Conservation (phyloP, 1,139 yeast genomes). For the Hyphopichia khmerensis region DNA sequence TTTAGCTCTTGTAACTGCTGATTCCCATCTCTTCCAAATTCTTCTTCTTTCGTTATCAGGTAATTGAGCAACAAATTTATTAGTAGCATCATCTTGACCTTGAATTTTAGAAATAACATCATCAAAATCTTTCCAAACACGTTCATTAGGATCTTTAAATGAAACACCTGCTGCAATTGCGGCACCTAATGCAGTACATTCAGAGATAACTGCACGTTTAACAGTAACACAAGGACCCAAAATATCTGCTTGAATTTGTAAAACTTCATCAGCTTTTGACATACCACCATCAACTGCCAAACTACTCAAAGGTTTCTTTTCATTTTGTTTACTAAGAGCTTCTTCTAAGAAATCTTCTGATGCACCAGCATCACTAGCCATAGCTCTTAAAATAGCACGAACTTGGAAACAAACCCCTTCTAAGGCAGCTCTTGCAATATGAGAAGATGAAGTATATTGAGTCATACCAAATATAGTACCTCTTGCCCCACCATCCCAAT, state of each 20-base stretch:
- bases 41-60: conserved; percentile 60
- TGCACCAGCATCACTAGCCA: conserved; percentile 79
- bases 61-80: conserved; percentile 56
- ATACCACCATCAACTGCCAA: conserved; percentile 93
- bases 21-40: conserved; percentile 77
- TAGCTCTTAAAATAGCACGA: conserved; percentile 84
- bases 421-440: conserved; percentile 89
- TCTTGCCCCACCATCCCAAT: conserved; percentile 92
- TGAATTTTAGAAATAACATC: conserved; percentile 49
- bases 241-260: conserved; percentile 93
- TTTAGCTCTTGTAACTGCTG: conserved; percentile 71
- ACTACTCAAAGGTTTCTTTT: conserved; percentile 48
- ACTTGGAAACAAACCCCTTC: conserved; percentile 97
- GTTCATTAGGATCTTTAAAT: conserved; percentile 52
- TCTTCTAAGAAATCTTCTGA: conserved; percentile 47
- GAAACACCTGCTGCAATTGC: conserved; percentile 94
- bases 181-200: conserved; percentile 95
- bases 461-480: conserved; percentile 94
- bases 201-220: conserved; percentile 76
- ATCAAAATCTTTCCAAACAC: conserved; percentile 73
- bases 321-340: conserved; percentile 41
- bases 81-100: conserved; percentile 35
- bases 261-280: conserved; percentile 88
- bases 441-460: conserved; percentile 82
- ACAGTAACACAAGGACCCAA: conserved; percentile 85